Conservation (phyloP, 2,329 filamentous ascomycete species). For the Neofusicoccum sp. region DNA sequence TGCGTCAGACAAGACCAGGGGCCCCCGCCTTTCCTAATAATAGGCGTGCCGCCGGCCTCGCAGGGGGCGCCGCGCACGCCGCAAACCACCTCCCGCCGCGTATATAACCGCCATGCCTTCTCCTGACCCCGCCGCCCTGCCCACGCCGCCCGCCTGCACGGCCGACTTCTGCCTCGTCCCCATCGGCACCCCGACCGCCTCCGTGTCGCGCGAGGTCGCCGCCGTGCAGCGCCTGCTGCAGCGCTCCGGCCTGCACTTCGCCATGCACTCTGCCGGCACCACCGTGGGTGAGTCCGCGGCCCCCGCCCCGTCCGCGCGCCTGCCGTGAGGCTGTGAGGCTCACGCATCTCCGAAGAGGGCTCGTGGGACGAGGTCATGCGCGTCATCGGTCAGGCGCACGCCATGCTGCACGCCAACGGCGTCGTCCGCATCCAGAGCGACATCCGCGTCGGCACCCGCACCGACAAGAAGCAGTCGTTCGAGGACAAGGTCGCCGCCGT, state of each 20-base stretch:
- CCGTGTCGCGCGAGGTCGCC: constrained; percentile 68
- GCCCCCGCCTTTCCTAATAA: background rate
- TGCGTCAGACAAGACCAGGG: background rate
- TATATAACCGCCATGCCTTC: constrained; percentile 8
- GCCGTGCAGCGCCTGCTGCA: constrained; percentile 83
- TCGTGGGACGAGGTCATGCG: constrained; percentile 85
- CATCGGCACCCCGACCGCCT: constrained; percentile 56
- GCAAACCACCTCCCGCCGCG: background rate
- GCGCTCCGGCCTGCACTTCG: constrained; percentile 75
- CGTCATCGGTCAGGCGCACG: constrained; percentile 40
- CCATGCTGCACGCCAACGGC: constrained; percentile 39
- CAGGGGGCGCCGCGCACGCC: background rate
- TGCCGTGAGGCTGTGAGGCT: background rate
- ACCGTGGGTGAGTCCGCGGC: constrained; percentile 59
- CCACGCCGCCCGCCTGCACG: constrained; percentile 71
- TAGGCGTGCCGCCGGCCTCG: background rate
- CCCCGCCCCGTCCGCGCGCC: background rate
- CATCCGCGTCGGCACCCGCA: constrained; percentile 81
- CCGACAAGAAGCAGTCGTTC: constrained; percentile 80
- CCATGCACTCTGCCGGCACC: constrained; percentile 91
- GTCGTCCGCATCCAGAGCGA: constrained; percentile 74
- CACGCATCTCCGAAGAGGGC: constrained; percentile 61
- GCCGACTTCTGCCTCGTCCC: constrained; percentile 93
- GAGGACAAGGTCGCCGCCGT: constrained; percentile 73
- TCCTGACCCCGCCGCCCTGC: constrained; percentile 24